Evolutionary conservation across 306 rosid species (phyloP), one percentile per base, ranked within the genome.

Genomic region (Albizia julibrissin): DNA sequence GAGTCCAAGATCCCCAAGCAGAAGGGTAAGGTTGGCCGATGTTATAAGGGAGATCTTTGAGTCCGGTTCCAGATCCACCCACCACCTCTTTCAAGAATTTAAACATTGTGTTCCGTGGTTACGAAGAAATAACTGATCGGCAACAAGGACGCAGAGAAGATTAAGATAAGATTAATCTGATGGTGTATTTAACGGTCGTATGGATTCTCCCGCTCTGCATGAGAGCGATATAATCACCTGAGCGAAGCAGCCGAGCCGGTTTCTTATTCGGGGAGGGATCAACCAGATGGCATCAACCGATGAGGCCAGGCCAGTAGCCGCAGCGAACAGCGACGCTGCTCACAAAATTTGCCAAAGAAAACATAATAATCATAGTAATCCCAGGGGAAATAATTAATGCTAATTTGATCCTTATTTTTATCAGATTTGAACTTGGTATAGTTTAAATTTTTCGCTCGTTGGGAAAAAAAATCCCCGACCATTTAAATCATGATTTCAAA

Each of bases 1-100:
- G 98, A 89, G 91, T 79, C 99, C 99, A 95, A 33, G 99, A 95
- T 52, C 99, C 98, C 99, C 99, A 93, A 68, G 98, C 98, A 47
- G 87, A 91, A 39, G 96, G 85, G 69, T 92, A 93, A 43, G 99
- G 92, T 24, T 95, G 98, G 71, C 93, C 97, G 77, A 93, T 88
- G 72, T 83, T 91, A 91, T 93, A 95, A 13, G 99, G 99, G 62
- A 95, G 98, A 95, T 95, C 99, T 72, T 88, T 95, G 78, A 86
- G 84, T 46, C 97, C 98, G 5, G 90, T 70, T 46, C 98, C 97
- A 74, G 99, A 95, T 93, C 98, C 99, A 83, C 93, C 96, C 82
- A 93, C 99, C 46, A 93, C 99, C 54, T 97, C 97, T 79, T 92
- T 95, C 87, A 95, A 59, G 86, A 95, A 95, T 84, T 91, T 95